phyloP scores from a whole-genome alignment of 495 filamentous ascomycete species.

The Cryomyces minteri region DNA sequence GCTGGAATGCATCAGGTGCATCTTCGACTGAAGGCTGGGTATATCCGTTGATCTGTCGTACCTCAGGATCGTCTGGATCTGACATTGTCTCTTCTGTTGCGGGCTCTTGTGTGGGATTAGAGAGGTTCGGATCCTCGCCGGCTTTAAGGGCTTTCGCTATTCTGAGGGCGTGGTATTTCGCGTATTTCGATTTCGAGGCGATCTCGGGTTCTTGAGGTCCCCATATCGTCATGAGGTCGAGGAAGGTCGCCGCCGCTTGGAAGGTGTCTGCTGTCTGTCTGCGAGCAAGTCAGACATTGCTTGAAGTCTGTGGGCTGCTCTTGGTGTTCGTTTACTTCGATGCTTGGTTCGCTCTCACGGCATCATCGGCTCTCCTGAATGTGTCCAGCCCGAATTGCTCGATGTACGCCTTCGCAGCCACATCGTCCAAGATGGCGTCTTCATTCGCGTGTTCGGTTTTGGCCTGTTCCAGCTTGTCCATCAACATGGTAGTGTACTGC shows the following conservation, averaged over 20 bases:
- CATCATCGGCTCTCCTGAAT: conserved; percentile 64
- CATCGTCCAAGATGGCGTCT: conserved; percentile 65
- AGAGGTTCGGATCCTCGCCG: conserved; percentile 80
- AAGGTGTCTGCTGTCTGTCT: conserved; percentile 92
- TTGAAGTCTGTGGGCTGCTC: not conserved
- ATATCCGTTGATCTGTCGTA: conserved; percentile 30
- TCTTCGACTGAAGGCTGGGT: not conserved
- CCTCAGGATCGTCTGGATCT: conserved; percentile 43
- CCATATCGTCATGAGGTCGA: conserved; percentile 79
- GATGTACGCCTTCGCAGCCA: conserved; percentile 74
- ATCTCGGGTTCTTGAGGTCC: conserved; percentile 54
- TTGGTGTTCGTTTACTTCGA: conserved; percentile 40
- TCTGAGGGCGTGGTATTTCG: conserved; percentile 85
- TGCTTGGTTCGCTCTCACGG: conserved; percentile 66
- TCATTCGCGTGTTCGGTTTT: conserved; percentile 42
- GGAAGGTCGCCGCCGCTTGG: conserved; percentile 75
- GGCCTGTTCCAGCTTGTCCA: conserved; percentile 85
- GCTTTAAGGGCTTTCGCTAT: conserved; percentile 83
- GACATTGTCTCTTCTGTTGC: conserved; percentile 21
- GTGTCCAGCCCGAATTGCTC: conserved; percentile 86
- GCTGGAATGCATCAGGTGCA: not conserved
- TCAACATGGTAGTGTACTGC: conserved; percentile 58
- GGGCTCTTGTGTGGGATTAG: conserved; percentile 49
- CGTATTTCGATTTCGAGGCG: conserved; percentile 77
- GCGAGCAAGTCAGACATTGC: not conserved